These are phyloP conservation scores for Neofusicoccum parvum DNA, from an alignment of 2,329 filamentous ascomycete species.

Conservation along the genomic window DNA sequence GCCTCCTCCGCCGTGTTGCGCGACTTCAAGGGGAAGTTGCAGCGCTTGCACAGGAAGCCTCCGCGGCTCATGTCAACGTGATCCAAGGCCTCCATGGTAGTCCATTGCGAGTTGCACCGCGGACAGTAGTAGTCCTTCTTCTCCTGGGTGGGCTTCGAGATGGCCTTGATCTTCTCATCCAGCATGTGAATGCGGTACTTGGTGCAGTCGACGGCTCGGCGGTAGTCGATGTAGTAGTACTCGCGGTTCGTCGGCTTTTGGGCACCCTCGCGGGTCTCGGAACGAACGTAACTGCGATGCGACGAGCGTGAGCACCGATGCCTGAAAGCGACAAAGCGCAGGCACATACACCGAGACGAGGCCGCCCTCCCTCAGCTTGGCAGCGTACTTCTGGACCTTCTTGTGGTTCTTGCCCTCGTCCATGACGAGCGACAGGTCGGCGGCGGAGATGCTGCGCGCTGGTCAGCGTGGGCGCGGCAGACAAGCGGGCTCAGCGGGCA, in stretches of 20 bases:
- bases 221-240: constrained; percentile 97
- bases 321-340: background rate
- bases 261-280: constrained; percentile 78
- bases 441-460: constrained; percentile 68
- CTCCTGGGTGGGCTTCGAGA: constrained; percentile 75
- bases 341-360: constrained; percentile 73
- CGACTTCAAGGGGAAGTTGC: constrained; percentile 61
- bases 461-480: constrained; percentile 23
- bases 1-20: constrained; percentile 33
- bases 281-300: constrained; percentile 63
- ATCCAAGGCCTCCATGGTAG: constrained; percentile 85
- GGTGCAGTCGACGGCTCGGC: constrained; percentile 90
- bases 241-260: constrained; percentile 81
- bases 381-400: constrained; percentile 86
- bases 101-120: constrained; percentile 83
- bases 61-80: constrained; percentile 62
- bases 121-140: constrained; percentile 90
- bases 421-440: constrained; percentile 84
- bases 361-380: constrained; percentile 80
- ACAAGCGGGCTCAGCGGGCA: constrained; percentile 24
- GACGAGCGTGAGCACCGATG: background rate
- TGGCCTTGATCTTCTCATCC: constrained; percentile 83
- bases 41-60: constrained; percentile 82
- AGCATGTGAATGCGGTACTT: constrained; percentile 91
- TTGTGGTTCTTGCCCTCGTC: constrained; percentile 77